Evolutionary conservation across 1,284 basidiomycete species (phyloP).

Genomic region (Sphaerobolus stellatus): DNA sequence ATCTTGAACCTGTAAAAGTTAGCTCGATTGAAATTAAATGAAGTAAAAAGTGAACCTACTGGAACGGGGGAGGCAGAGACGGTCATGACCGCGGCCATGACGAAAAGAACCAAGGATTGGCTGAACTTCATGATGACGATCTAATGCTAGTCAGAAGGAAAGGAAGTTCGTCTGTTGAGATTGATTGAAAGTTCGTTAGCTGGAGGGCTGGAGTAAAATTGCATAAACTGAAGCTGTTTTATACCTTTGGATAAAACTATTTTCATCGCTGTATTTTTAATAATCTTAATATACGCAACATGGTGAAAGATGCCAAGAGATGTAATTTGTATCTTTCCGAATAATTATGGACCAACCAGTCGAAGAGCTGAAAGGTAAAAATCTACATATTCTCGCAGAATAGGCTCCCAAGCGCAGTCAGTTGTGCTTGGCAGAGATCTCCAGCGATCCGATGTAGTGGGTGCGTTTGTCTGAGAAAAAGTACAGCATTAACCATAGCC

Average conservation of each 20-base stretch:
- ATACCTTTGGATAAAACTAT: not conserved
- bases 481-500: too few relatives aligned
- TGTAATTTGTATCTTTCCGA: too few relatives aligned
- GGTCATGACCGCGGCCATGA: slow-evolving; percentile 34
- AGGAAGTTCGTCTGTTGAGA: not conserved
- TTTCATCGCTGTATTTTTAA: too few relatives aligned
- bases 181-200: not conserved
- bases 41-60: slow-evolving; percentile 20
- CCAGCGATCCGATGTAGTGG: too few relatives aligned
- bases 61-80: slow-evolving; percentile 28
- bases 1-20: not conserved
- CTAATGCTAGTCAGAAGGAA: not conserved
- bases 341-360: too few relatives aligned
- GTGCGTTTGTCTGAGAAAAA: too few relatives aligned
- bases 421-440: too few relatives aligned
- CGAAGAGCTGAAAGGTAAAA: too few relatives aligned
- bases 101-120: slow-evolving; percentile 35
- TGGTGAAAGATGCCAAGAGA: too few relatives aligned
- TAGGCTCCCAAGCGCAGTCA: too few relatives aligned
- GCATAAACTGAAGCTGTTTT: not conserved
- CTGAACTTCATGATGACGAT: slow-evolving; percentile 33
- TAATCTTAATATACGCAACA: too few relatives aligned
- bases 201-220: not conserved
- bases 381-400: too few relatives aligned
- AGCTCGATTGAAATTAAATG: not conserved